These are phyloP conservation scores for Phytopythium oedochilum DNA, from an alignment of 352 stramenopile species.

Conservation along the genomic window DNA sequence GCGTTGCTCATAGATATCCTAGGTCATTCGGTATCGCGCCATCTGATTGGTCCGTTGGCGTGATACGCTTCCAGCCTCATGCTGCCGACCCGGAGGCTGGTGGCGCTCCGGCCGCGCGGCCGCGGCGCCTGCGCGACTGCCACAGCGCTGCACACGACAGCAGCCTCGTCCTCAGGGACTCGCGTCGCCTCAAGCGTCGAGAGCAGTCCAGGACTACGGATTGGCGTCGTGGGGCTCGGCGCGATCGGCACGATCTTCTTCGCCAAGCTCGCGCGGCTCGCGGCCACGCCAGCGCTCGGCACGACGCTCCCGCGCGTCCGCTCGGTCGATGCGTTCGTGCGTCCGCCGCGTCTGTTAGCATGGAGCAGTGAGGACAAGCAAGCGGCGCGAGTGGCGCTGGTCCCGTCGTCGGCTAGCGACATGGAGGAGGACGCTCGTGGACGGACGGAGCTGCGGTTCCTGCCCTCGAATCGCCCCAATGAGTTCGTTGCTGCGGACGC, in stretches of 20 bases:
- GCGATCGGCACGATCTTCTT: constrained; percentile 78
- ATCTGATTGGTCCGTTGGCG: too few relatives aligned
- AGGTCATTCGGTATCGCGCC: too few relatives aligned
- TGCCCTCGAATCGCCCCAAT: neutral
- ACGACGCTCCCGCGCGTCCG: neutral
- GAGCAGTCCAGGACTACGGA: constrained; percentile 10
- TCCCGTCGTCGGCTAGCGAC: neutral
- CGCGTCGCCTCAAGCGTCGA: neutral
- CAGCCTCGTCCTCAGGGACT: neutral
- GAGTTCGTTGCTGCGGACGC: constrained; percentile 5
- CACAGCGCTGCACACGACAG: neutral
- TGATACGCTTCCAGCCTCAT: too few relatives aligned
- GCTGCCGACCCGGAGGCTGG: too few relatives aligned
- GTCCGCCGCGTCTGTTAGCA: constrained; percentile 27
- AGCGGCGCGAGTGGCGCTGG: constrained; percentile 1
- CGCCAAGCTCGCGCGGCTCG: constrained; percentile 32
- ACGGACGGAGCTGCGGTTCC: neutral
- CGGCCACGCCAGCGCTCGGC: constrained; percentile 1
- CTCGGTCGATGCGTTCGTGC: constrained; percentile 49
- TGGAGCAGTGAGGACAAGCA: constrained; percentile 12
- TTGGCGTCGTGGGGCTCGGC: constrained; percentile 64
- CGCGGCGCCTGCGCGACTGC: neutral
- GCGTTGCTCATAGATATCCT: too few relatives aligned
- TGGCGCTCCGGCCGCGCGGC: neutral
- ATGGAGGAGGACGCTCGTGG: neutral